Conservation (phyloP, 1,284 basidiomycete species). For the Pascua sp. region DNA sequence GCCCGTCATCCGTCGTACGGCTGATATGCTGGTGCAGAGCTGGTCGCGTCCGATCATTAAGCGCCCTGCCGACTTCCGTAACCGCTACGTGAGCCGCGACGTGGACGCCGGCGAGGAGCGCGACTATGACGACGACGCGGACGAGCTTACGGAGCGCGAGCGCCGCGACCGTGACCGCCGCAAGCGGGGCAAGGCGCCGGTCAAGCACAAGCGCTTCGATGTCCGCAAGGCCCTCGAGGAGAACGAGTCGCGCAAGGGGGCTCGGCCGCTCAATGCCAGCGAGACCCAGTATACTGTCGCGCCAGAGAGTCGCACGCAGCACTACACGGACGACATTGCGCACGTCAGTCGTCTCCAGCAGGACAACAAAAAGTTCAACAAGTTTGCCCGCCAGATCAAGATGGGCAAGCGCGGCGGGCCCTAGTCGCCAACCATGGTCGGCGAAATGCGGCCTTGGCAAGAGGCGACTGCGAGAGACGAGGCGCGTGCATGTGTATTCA, state of each 20-base stretch:
- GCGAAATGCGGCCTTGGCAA: not conserved
- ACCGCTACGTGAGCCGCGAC: constrained; percentile 19
- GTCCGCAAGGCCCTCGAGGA: constrained; percentile 32
- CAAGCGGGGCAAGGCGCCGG: constrained; percentile 7
- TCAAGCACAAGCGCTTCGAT: constrained; percentile 36
- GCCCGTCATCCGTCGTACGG: constrained; percentile 71
- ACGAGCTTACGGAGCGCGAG: constrained; percentile 6
- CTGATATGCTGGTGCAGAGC: constrained; percentile 75
- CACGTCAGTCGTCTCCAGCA: constrained; percentile 40
- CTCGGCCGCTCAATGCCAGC: constrained; percentile 30
- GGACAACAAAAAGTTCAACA: constrained; percentile 48
- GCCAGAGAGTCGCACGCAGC: constrained; percentile 33
- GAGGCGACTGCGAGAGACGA: too few species aligned
- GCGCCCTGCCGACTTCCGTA: constrained; percentile 74
- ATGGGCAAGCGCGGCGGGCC: not conserved
- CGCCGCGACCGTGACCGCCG: constrained; percentile 3
- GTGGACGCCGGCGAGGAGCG: constrained; percentile 17
- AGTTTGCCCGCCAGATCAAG: constrained; percentile 43
- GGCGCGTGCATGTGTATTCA: too few species aligned
- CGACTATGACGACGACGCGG: constrained; percentile 13
- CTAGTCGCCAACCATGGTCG: not conserved
- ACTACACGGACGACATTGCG: constrained; percentile 33
- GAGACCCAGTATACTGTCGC: constrained; percentile 45
- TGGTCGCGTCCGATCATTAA: constrained; percentile 97
- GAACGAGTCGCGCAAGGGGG: constrained; percentile 38